phyloP scores from a whole-genome alignment of 2,329 filamentous ascomycete species.

The Nemania sp. region DNA sequence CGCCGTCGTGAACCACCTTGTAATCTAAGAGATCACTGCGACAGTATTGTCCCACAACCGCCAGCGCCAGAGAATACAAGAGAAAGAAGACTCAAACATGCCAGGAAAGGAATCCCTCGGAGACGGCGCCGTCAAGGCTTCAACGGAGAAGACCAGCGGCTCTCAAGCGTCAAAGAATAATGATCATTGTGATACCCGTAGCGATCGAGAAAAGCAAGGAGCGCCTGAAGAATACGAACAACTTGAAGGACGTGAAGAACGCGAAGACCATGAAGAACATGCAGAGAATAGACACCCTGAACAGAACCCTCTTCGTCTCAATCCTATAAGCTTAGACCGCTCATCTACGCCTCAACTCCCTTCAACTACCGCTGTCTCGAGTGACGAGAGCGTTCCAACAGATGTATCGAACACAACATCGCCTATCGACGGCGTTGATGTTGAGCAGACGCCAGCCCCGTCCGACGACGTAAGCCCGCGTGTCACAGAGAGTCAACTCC shows the following conservation, averaged over 20 bases:
- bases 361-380: background rate
- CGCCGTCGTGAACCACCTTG: background rate
- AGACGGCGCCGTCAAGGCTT: constrained; percentile 14
- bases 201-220: no score
- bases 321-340: background rate
- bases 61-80: background rate
- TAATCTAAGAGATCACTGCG: background rate
- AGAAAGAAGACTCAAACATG: constrained; percentile 12
- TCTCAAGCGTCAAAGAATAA: constrained; percentile 21
- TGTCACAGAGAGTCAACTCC: constrained; percentile 19
- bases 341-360: background rate
- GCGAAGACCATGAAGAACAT: no score
- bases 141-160: constrained; percentile 18
- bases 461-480: background rate
- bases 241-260: background rate
- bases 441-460: background rate
- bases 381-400: background rate
- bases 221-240: background rate
- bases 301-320: background rate
- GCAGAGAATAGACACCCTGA: background rate
- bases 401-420: background rate
- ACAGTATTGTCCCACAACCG: background rate
- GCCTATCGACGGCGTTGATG: constrained; percentile 4
- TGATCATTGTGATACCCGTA: background rate
- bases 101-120: constrained; percentile 20